Evolutionary conservation across 176 grass and related monocot species (phyloP).

Genomic region (Cenchrus fungigraminus): DNA sequence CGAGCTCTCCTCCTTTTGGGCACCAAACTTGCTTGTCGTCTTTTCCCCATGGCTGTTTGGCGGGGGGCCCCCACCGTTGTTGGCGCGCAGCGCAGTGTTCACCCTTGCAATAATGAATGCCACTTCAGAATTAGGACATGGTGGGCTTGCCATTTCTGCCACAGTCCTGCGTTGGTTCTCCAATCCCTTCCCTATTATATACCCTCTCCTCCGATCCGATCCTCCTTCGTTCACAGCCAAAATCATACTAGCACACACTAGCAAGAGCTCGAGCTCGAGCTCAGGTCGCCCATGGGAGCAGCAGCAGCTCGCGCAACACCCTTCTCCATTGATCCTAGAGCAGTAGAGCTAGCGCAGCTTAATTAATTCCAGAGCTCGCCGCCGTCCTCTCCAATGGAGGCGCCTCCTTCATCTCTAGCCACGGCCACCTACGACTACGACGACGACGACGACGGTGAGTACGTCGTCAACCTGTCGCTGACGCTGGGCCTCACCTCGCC

Average conservation of each 20-base stretch:
- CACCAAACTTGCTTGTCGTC: conserved; percentile 48
- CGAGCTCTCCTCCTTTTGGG: conserved; percentile 24
- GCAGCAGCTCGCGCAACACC: too few relatives aligned
- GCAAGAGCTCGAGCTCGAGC: too few relatives aligned
- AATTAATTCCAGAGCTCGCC: too few relatives aligned
- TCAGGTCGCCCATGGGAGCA: too few relatives aligned
- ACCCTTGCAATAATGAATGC: conserved; percentile 52
- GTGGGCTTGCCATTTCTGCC: conserved; percentile 26
- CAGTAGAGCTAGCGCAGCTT: too few relatives aligned
- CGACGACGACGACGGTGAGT: not conserved
- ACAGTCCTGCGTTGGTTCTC: not conserved
- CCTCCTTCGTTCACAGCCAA: not conserved
- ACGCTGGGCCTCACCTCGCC: conserved; percentile 29
- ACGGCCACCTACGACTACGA: not conserved
- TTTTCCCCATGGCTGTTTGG: conserved; percentile 18
- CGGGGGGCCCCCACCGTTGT: not conserved
- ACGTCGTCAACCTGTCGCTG: conserved; percentile 50
- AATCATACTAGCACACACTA: not conserved
- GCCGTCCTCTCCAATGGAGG: conserved; percentile 29
- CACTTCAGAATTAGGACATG: conserved; percentile 40
- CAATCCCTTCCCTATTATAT: conserved; percentile 16
- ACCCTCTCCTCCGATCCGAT: not conserved
- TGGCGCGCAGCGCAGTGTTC: not conserved
- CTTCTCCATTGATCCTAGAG: too few relatives aligned
- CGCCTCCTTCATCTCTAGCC: not conserved